Base-by-base conservation (phyloP, 2,329 filamentous ascomycete species). In the Chaetothyriales sp. region DNA sequence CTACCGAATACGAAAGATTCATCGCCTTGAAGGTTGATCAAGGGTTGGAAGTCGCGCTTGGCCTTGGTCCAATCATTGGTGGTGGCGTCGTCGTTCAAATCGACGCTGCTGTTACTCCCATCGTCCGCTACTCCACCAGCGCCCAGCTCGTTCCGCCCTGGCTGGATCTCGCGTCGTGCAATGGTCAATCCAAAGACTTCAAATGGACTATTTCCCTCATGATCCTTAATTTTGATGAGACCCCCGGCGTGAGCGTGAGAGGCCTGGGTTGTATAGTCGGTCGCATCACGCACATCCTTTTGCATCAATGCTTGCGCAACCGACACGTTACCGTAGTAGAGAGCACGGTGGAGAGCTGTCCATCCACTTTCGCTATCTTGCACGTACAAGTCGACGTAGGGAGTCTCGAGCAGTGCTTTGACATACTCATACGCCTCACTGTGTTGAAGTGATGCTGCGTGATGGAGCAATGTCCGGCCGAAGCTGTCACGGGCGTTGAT, bases 1-100 rank as follows among this genome's bases (percentile, higher is more conserved):
- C 89, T 97, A 48, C 92, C 92, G 68, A 97, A 95, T 1, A 88
- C 84, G 62, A 88, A 97, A 0, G 95, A 72, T 64, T 98, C 92
- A 62, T 95, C 87, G 7, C 88, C 90, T 19, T 72, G 66, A 22
- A 83, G 59, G 29, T 47, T 25, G 22, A 66, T 62, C 33, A 62
- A 60, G 10, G 66, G 64, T 46, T 64, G 64, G 37, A 69, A 51
- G 51, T 54, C 46, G 48, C 51, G 51, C 62, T 49, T 69, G 58
- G 55, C 50, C 44, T 51, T 55, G 8, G 49, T 18, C 15, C 50
- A 44, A 45, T 65, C 63, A 44, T 68, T 62, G 48, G 73, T 73
- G 5, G 68, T 62, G 48, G 73, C 73, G 5, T 76, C 74, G 9
- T 79, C 80, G 43, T 78, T 73, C 5, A 60, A 63, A 13, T 62